A percentile compares a stretch with the other conserved stretches of the same genome.
Conservation (phyloP, 805 yeast genomes). For the Saccharomycopsis sp. region DNA sequence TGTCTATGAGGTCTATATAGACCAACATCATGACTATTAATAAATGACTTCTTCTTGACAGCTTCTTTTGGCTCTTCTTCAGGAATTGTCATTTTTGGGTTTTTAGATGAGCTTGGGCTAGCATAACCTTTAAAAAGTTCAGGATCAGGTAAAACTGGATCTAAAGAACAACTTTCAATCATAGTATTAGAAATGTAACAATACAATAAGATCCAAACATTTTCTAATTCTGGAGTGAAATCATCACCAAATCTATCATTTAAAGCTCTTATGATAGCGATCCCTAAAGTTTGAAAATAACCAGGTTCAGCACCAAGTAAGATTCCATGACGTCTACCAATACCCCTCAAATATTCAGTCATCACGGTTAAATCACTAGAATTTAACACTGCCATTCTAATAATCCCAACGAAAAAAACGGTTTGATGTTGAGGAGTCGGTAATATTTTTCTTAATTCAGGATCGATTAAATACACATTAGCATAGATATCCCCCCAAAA, state of each 20-base stretch:
- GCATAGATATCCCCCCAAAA: conserved; percentile 21
- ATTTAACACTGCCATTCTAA: conserved; percentile 20
- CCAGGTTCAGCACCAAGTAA: conserved; percentile 22
- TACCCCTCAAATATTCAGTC: conserved; percentile 20
- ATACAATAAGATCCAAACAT: conserved; percentile 26
- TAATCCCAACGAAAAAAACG: conserved; percentile 20
- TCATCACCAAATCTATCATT: conserved; percentile 21
- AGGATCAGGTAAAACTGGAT: conserved; percentile 21
- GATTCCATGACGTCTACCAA: conserved; percentile 22
- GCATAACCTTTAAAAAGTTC: neutral
- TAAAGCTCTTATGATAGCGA: conserved; percentile 20
- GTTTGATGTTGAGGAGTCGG: conserved; percentile 22
- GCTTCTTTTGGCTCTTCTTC: neutral
- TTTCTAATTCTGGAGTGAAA: conserved; percentile 21
- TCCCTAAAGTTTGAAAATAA: conserved; percentile 21
- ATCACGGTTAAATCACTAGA: conserved; percentile 18
- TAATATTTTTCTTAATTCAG: conserved; percentile 15
- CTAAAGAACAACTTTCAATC: conserved; percentile 24
- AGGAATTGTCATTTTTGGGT: too few species aligned
- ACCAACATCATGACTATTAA: neutral
- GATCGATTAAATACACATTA: conserved; percentile 14
- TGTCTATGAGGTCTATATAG: too few species aligned
- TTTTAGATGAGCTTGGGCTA: neutral
- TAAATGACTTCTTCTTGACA: neutral
- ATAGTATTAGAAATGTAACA: conserved; percentile 27